Percentiles rank a stretch among this genome's conserved stretches.
phyloP scores from a whole-genome alignment of 768 basidiomycete species.

The Agrocybe praecox region DNA sequence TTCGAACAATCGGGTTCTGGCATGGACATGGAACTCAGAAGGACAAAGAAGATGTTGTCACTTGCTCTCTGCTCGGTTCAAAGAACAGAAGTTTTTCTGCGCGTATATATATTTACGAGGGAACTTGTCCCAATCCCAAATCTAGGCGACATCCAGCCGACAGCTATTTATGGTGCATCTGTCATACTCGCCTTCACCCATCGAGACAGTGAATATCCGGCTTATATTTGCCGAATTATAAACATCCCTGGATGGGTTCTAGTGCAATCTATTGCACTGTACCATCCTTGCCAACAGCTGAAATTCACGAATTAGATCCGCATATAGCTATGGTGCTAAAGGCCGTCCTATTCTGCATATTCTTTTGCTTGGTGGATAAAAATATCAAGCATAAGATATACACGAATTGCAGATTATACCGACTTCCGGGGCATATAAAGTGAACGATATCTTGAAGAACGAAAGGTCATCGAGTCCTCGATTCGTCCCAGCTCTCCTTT shows the following conservation, averaged over 20 bases:
- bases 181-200: background rate
- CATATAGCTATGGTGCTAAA: background rate
- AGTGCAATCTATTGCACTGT: background rate
- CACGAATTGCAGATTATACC: background rate
- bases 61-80: background rate
- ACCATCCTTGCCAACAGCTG: background rate
- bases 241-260: background rate
- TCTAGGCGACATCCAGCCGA: background rate
- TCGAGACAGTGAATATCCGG: background rate
- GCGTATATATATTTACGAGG: no score
- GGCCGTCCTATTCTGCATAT: background rate
- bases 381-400: no score
- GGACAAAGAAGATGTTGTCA: background rate
- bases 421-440: background rate
- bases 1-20: background rate
- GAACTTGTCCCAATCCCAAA: background rate
- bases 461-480: background rate
- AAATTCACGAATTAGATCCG: background rate
- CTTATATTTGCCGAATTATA: background rate
- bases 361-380: background rate
- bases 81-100: no score
- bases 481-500: background rate
- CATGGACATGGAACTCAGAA: background rate
- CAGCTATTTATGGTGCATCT: background rate
- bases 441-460: background rate